A percentile compares a stretch with the other conserved stretches of the same genome.
Conservation (phyloP, 2,329 filamentous ascomycete species). For the Aspergillus sp. region DNA sequence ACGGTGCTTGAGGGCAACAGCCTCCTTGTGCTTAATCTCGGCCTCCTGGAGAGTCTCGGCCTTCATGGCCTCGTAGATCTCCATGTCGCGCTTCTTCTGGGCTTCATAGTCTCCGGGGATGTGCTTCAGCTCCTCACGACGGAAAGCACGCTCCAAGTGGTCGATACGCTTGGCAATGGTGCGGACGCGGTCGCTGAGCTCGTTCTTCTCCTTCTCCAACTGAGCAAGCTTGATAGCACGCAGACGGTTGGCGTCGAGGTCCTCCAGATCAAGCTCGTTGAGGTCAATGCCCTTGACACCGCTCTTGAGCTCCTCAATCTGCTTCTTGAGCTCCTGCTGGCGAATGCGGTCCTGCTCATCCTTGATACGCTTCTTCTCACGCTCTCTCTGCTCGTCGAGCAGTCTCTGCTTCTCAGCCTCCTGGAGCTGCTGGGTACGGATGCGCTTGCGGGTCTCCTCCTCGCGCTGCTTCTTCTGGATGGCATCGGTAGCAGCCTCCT, state of each 20-base stretch:
- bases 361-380: conserved; percentile 79
- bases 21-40: conserved; percentile 84
- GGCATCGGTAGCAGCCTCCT: conserved; percentile 87
- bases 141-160: conserved; percentile 93
- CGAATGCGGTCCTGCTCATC: conserved; percentile 86
- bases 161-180: conserved; percentile 94
- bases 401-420: conserved; percentile 87
- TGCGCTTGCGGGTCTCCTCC: conserved; percentile 80
- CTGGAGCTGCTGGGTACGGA: conserved; percentile 80
- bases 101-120: conserved; percentile 76
- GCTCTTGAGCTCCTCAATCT: conserved; percentile 85
- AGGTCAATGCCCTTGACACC: conserved; percentile 76
- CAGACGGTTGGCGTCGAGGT: conserved; percentile 82
- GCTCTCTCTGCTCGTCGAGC: conserved; percentile 86
- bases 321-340: conserved; percentile 89
- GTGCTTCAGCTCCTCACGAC: conserved; percentile 93
- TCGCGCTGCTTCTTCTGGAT: conserved; percentile 88
- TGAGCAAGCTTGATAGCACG: conserved; percentile 93
- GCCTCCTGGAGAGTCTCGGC: conserved; percentile 72
- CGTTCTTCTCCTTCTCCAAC: conserved; percentile 96
- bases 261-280: conserved; percentile 68
- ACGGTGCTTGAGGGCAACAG: conserved; percentile 89
- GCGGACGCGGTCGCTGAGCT: conserved; percentile 83
- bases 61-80: conserved; percentile 75
- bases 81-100: conserved; percentile 73